These are phyloP conservation scores for Sclerotinia spermophila DNA, from an alignment of 2,329 filamentous ascomycete species.

Conservation along the genomic window DNA sequence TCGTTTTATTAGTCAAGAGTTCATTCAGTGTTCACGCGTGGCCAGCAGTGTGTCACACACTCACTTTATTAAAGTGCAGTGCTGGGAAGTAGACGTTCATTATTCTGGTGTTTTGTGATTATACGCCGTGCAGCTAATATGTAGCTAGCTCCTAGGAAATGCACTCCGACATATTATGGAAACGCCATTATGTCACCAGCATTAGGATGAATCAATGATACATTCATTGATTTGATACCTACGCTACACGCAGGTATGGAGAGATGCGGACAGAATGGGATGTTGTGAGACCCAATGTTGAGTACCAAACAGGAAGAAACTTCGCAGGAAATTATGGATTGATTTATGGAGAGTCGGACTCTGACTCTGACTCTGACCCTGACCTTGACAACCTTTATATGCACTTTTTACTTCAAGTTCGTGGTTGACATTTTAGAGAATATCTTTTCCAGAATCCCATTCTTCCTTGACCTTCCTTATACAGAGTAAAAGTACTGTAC, in stretches of 20 bases:
- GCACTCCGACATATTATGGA: background rate
- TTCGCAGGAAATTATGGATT: background rate
- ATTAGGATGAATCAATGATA: conserved; percentile 7
- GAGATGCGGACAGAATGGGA: background rate
- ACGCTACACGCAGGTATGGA: background rate
- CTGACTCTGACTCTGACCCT: too few relatives aligned
- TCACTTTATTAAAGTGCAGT: background rate
- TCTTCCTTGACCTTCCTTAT: background rate
- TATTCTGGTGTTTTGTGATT: background rate
- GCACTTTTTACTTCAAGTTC: background rate
- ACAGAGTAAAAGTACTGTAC: too few relatives aligned
- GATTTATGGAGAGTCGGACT: conserved; percentile 4
- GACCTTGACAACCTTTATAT: conserved; percentile 10
- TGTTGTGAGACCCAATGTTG: background rate
- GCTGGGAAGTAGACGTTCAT: background rate
- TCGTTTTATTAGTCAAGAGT: background rate
- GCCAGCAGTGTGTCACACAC: conserved; percentile 3
- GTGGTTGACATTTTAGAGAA: background rate
- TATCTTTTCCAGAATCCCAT: background rate
- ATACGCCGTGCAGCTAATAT: too few relatives aligned
- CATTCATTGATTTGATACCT: too few relatives aligned
- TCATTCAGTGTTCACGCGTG: conserved; percentile 10
- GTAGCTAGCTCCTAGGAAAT: too few relatives aligned
- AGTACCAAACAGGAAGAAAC: background rate
- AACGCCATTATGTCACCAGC: background rate